These are phyloP conservation scores for Diplodia intermedia DNA, from an alignment of 2,329 filamentous ascomycete genomes.

Conservation along the genomic window DNA sequence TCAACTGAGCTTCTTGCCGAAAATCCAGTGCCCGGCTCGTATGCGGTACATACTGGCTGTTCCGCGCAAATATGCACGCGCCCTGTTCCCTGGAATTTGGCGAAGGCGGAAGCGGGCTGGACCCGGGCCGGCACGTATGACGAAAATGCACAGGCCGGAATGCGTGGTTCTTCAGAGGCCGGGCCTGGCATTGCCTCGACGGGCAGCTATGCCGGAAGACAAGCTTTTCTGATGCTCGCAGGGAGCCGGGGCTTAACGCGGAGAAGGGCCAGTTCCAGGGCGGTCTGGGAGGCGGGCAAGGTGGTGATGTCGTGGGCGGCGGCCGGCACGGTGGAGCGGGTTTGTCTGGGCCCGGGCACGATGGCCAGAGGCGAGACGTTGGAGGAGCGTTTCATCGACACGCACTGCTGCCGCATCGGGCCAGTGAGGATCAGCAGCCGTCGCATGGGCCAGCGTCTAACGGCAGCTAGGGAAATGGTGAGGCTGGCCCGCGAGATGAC, in stretches of 20 bases:
- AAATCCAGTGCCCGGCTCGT: background rate
- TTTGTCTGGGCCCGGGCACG: slow-evolving; percentile 15
- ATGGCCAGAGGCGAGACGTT: slow-evolving; percentile 25
- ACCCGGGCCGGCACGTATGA: slow-evolving; percentile 22
- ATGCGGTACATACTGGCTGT: background rate
- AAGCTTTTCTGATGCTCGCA: slow-evolving; percentile 28
- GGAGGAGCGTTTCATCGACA: slow-evolving; percentile 18
- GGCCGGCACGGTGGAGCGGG: background rate
- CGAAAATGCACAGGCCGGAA: slow-evolving; percentile 24
- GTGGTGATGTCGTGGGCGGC: slow-evolving; percentile 18
- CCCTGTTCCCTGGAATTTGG: slow-evolving; percentile 23
- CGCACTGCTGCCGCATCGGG: slow-evolving; percentile 18
- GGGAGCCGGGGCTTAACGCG: slow-evolving; percentile 25
- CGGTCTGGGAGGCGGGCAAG: background rate
- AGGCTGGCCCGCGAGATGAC: slow-evolving; percentile 28
- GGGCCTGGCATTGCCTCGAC: background rate
- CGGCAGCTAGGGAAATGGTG: slow-evolving; percentile 31
- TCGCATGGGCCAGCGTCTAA: slow-evolving; percentile 30
- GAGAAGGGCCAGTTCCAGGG: slow-evolving; percentile 10
- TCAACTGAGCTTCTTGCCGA: background rate
- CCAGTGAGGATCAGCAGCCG: slow-evolving; percentile 27
- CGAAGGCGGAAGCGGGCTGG: slow-evolving; percentile 16
- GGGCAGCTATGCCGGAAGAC: slow-evolving; percentile 8
- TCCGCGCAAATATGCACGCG: slow-evolving; percentile 16
- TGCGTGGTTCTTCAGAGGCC: slow-evolving; percentile 17